Evolutionary conservation across 495 filamentous ascomycete species (phyloP), one percentile per base, ranked within the genome.

Genomic region (Aspergillus baeticus): DNA sequence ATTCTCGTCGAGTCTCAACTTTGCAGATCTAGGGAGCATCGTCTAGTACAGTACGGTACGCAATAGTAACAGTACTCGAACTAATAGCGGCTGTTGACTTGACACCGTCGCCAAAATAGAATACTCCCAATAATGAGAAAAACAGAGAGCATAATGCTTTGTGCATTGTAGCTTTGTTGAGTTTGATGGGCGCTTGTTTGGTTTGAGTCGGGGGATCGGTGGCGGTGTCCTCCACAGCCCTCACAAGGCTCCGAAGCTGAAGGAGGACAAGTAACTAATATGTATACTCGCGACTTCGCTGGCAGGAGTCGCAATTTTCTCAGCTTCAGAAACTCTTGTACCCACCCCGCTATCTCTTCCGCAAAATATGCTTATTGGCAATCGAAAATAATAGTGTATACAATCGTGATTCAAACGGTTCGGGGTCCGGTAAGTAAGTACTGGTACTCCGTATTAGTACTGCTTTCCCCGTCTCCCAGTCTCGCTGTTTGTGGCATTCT

Each of bases 401-500:
- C 26, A 8, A 29, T 3, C 8, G 4, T 50, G 21, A 13, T 36
- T 21, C 26, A 5, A 35, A 18, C 29, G 14, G 14, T 29, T 36
- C 29, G 1, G 14, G 15, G 35, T 31, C 34, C 36, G 54, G 54
- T 57, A 57, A 31, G 48, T 35, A 34, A 54, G 50, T 54, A 59
- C 43, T 41, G 18, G 50, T 59, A 54, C 47, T 31, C 21, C 18
- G n/a, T 26, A 36, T 29, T 31, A 45, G 17, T 29, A 14, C 67
- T 61, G 59, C 61, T 15, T 42, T 58, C 39, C 20, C 37, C 54
- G 15, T 26, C 48, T 56, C 26, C 26, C 4, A 29, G 26, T 29
- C 8, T 29, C 26, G 26, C 55, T 64, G 51, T 60, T 55, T 58
- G 52, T 51, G 26, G 31, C 36, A 59, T 60, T 58, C 50, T 61